These are phyloP conservation scores for Blastobotrys malaysiensis DNA, from an alignment of 1,139 yeast genomes.

Conservation along the genomic window DNA sequence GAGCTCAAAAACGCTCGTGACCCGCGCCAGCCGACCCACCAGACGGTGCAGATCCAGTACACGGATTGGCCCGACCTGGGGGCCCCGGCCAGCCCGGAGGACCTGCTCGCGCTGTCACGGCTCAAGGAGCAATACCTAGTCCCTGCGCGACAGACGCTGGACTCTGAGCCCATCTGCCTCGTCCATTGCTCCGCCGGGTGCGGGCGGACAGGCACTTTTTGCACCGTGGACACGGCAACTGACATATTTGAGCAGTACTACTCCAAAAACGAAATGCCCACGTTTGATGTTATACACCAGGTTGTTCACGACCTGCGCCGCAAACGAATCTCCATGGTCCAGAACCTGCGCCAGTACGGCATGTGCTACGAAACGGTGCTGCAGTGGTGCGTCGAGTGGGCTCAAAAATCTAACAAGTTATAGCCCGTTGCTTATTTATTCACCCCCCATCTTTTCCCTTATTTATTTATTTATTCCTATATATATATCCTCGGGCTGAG, in stretches of 20 bases:
- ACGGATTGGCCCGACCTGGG: slow-evolving; percentile 82
- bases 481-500: not conserved
- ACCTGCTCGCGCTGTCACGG: slow-evolving; percentile 48
- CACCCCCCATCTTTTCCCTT: too few species aligned
- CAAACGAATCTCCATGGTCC: slow-evolving; percentile 81
- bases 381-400: slow-evolving; percentile 22
- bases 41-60: slow-evolving; percentile 62
- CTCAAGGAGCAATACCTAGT: slow-evolving; percentile 37
- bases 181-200: slow-evolving; percentile 93
- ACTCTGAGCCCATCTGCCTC: slow-evolving; percentile 37
- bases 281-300: slow-evolving; percentile 48
- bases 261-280: slow-evolving; percentile 8
- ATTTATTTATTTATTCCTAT: slow-evolving; percentile 1
- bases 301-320: slow-evolving; percentile 58
- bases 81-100: slow-evolving; percentile 49
- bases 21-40: slow-evolving; percentile 14
- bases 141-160: slow-evolving; percentile 4
- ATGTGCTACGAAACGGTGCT: slow-evolving; percentile 59
- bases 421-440: not conserved
- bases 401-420: not conserved
- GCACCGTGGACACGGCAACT: slow-evolving; percentile 63
- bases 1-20: slow-evolving; percentile 11
- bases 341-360: slow-evolving; percentile 66
- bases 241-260: slow-evolving; percentile 33
- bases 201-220: slow-evolving; percentile 85